phyloP scores from a whole-genome alignment of 2,329 filamentous ascomycete genomes.

The Leptoxyphium fumago region DNA sequence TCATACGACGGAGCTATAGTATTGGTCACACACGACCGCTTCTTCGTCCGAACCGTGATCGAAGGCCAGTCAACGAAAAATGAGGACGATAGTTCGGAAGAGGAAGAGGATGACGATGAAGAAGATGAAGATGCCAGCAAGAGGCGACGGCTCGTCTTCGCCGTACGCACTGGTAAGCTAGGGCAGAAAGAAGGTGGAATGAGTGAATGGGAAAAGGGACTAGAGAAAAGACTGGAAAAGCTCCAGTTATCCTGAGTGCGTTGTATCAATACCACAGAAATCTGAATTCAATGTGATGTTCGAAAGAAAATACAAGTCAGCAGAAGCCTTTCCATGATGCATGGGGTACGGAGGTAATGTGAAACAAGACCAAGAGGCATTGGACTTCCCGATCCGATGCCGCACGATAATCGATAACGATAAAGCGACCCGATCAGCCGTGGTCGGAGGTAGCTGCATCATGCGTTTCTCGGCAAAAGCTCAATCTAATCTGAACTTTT shows the following conservation, averaged over 20 bases:
- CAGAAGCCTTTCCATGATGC: too few relatives aligned
- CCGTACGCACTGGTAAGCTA: slow-evolving; percentile 2
- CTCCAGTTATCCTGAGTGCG: not conserved
- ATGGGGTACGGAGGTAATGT: too few relatives aligned
- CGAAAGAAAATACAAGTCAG: too few relatives aligned
- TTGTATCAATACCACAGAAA: too few relatives aligned
- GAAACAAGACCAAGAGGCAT: too few relatives aligned
- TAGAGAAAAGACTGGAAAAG: slow-evolving; percentile 4
- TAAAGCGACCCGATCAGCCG: too few relatives aligned
- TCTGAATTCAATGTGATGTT: too few relatives aligned
- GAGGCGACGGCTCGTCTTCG: slow-evolving; percentile 2
- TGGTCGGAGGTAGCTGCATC: too few relatives aligned
- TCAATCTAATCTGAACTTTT: too few relatives aligned
- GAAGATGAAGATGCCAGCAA: not conserved
- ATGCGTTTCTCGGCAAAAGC: too few relatives aligned
- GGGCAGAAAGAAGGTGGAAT: slow-evolving; percentile 2
- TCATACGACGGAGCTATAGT: slow-evolving; percentile 61
- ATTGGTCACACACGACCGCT: slow-evolving; percentile 69
- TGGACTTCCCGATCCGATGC: too few relatives aligned
- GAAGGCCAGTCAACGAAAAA: slow-evolving; percentile 35
- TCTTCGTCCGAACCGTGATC: slow-evolving; percentile 60
- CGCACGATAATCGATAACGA: too few relatives aligned
- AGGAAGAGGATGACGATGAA: slow-evolving; percentile 1
- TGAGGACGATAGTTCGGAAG: not conserved
- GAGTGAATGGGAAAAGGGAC: slow-evolving; percentile 2